Conservation (phyloP, 306 rosid genomes). For the Cicer judaicum region DNA sequence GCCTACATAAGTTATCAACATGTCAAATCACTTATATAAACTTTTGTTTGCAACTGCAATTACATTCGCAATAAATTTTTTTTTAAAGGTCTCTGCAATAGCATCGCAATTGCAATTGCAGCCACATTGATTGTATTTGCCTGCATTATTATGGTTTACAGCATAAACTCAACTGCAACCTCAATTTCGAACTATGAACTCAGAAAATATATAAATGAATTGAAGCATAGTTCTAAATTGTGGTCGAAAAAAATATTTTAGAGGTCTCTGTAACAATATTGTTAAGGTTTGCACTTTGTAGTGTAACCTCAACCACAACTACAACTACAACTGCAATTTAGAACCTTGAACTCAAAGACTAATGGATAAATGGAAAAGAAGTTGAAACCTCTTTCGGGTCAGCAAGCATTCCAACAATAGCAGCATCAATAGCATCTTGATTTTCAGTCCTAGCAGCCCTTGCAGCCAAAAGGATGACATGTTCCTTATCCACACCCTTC, state of each 20-base stretch:
- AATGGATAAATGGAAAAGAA: not conserved
- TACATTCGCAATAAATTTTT: no score
- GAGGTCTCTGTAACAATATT: no score
- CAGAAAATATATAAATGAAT: not conserved
- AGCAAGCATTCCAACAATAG: slow-evolving; percentile 98
- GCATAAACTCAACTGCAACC: no score
- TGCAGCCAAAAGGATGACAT: slow-evolving; percentile 84
- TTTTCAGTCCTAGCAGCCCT: slow-evolving; percentile 92
- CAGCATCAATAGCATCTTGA: slow-evolving; percentile 98
- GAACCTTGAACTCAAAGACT: not conserved
- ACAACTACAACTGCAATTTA: not conserved
- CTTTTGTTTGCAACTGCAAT: no score
- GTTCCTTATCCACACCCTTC: slow-evolving; percentile 88
- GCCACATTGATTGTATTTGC: no score
- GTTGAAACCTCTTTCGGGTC: slow-evolving; percentile 89
- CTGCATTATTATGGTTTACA: no score
- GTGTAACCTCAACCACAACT: not conserved
- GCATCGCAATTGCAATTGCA: no score
- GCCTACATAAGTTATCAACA: slow-evolving; percentile 61
- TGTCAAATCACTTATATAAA: not conserved
- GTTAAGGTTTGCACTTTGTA: not conserved
- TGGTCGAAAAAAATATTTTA: not conserved
- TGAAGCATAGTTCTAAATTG: not conserved
- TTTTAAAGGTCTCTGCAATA: no score
- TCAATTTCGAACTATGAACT: no score